Conservation (phyloP, 2,329 filamentous ascomycete genomes). For the Ascochyta pisi region DNA sequence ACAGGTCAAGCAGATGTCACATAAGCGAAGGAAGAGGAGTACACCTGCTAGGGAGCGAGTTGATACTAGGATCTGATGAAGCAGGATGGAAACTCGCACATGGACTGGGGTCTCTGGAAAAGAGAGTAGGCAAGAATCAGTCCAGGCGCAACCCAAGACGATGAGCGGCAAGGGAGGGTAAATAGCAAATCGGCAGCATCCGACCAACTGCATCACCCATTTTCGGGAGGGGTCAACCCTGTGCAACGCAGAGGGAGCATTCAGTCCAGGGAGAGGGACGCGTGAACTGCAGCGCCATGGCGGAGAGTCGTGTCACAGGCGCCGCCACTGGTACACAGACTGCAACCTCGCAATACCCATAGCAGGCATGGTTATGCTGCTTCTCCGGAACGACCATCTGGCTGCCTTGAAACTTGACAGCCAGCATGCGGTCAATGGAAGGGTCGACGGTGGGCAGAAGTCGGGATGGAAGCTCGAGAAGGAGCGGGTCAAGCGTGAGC, state of each 20-base stretch:
- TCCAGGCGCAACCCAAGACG: constrained; percentile 32
- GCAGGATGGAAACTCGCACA: constrained; percentile 29
- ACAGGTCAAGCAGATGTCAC: constrained; percentile 36
- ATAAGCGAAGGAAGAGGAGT: constrained; percentile 37
- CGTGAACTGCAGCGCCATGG: constrained; percentile 34
- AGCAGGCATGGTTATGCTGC: constrained; percentile 30
- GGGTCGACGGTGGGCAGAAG: constrained; percentile 5
- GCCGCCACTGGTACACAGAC: constrained; percentile 41
- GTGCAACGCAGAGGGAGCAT: constrained; percentile 39
- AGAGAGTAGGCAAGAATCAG: constrained; percentile 34
- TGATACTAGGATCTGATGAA: constrained; percentile 32
- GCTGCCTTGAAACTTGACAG: constrained; percentile 23
- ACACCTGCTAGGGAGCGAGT: constrained; percentile 26
- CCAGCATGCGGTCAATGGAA: constrained; percentile 18
- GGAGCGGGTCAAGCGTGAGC: constrained; percentile 19
- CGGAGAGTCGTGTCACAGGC: constrained; percentile 38
- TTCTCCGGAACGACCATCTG: constrained; percentile 16
- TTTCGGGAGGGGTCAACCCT: constrained; percentile 30
- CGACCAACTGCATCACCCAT: constrained; percentile 31
- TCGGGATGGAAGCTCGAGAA: constrained; percentile 9
- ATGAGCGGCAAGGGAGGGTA: constrained; percentile 42
- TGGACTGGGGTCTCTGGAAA: constrained; percentile 26
- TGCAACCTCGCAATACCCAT: constrained; percentile 42
- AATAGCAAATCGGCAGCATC: constrained; percentile 31
- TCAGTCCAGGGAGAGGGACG: constrained; percentile 29